phyloP scores from a whole-genome alignment of 495 filamentous ascomycete species.

The Staphylotrichum longicolle region DNA sequence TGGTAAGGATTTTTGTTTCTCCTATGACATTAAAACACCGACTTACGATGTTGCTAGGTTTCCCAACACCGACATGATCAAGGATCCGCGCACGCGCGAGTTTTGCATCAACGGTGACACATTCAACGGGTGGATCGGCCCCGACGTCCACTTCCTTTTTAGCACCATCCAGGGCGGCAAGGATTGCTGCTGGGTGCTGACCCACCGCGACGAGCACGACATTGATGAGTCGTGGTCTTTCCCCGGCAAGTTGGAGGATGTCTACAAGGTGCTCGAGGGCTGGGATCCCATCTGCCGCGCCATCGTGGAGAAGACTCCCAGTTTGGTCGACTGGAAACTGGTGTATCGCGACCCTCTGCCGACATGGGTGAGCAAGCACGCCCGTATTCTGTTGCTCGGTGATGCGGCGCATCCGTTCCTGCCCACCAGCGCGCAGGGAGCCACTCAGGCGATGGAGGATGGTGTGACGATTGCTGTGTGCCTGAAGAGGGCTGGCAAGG shows the following conservation, averaged over 20 bases:
- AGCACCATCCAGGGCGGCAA: constrained; percentile 56
- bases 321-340: constrained; percentile 65
- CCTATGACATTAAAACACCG: too few species aligned
- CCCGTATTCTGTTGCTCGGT: constrained; percentile 56
- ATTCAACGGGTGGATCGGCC: constrained; percentile 60
- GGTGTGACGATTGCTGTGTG: constrained; percentile 59
- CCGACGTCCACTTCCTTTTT: constrained; percentile 61
- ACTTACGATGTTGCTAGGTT: constrained; percentile 38
- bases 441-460: constrained; percentile 66
- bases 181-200: constrained; percentile 66
- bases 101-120: constrained; percentile 62
- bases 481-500: constrained; percentile 54
- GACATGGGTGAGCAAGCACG: constrained; percentile 59
- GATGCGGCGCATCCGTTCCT: constrained; percentile 66
- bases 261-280: constrained; percentile 56
- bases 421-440: constrained; percentile 61
- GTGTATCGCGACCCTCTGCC: constrained; percentile 63
- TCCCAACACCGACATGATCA: constrained; percentile 58
- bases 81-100: constrained; percentile 55
- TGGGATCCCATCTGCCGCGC: constrained; percentile 60
- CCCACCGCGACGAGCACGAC: constrained; percentile 57
- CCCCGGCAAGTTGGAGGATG: constrained; percentile 57
- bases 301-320: constrained; percentile 60
- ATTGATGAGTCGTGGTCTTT: constrained; percentile 63
- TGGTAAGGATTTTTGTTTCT: constrained; percentile 36